These are phyloP conservation scores for Agarophyton chilense DNA, from an alignment of 23 red algal species.

Conservation along the genomic window DNA sequence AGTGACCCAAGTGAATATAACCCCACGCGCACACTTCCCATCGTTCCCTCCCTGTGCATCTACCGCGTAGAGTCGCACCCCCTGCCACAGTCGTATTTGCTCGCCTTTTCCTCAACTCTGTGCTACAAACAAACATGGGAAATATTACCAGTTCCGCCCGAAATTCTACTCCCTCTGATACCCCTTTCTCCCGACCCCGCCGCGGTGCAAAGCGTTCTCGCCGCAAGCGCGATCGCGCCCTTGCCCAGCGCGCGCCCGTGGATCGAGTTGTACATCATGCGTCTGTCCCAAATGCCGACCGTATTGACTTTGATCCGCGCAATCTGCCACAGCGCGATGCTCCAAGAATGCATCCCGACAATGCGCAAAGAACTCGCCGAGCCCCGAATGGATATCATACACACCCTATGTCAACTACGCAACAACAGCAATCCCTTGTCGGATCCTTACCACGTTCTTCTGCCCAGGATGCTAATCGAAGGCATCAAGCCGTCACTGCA, in stretches of 20 bases:
- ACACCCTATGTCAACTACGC: not conserved
- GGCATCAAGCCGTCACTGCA: not conserved
- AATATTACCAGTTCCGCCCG: conserved; percentile 5
- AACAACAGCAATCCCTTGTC: not conserved
- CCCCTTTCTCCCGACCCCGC: not conserved
- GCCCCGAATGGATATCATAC: not conserved
- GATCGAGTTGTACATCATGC: not conserved
- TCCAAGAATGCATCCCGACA: conserved; percentile 2
- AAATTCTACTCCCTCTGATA: conserved; percentile 8
- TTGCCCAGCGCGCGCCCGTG: not conserved
- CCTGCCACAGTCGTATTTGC: not conserved
- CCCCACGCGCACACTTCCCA: not conserved
- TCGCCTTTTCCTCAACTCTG: not conserved
- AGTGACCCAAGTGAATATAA: no score
- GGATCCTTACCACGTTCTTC: not conserved
- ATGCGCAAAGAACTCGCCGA: not conserved
- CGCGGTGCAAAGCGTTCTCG: not conserved
- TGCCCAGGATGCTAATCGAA: not conserved
- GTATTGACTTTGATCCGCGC: conserved; percentile 40
- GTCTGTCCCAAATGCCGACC: not conserved
- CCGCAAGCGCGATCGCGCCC: conserved; percentile 7
- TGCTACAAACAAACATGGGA: not conserved
- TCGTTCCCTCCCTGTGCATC: not conserved
- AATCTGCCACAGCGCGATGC: conserved; percentile 20
- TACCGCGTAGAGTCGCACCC: not conserved